Conservation (phyloP, 2,329 filamentous ascomycete genomes). For the Bipolaris zeicola region DNA sequence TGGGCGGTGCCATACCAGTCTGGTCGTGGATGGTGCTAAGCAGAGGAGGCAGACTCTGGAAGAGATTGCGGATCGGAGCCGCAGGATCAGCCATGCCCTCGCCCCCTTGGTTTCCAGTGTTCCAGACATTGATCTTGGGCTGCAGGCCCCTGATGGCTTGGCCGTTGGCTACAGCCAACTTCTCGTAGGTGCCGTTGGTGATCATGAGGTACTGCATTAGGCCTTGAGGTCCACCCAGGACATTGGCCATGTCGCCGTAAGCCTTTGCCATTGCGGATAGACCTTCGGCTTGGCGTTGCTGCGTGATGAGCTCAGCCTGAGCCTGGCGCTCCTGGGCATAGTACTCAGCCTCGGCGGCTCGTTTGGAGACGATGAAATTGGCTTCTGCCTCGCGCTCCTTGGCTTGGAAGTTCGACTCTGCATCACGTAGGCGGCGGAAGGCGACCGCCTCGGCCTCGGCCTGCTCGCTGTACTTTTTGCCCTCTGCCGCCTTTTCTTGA, state of each 20-base stretch:
- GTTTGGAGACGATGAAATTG: slow-evolving; percentile 55
- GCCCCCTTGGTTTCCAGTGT: slow-evolving; percentile 66
- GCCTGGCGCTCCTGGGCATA: slow-evolving; percentile 58
- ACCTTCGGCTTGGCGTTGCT: slow-evolving; percentile 78
- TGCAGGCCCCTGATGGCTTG: slow-evolving; percentile 75
- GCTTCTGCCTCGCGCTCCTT: slow-evolving; percentile 55
- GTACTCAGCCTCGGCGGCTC: slow-evolving; percentile 48
- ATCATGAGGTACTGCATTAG: slow-evolving; percentile 88
- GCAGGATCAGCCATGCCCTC: slow-evolving; percentile 57
- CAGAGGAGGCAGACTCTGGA: slow-evolving; percentile 82
- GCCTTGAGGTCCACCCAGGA: slow-evolving; percentile 77
- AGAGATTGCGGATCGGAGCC: slow-evolving; percentile 76
- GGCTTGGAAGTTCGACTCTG: slow-evolving; percentile 52
- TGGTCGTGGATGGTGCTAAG: slow-evolving; percentile 88
- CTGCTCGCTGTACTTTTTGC: slow-evolving; percentile 63
- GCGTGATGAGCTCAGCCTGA: slow-evolving; percentile 63
- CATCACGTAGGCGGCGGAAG: slow-evolving; percentile 48
- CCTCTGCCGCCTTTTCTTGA: slow-evolving; percentile 59
- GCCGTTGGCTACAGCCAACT: slow-evolving; percentile 79
- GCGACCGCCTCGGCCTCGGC: slow-evolving; percentile 63
- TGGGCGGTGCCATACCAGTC: slow-evolving; percentile 79
- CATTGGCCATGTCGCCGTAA: slow-evolving; percentile 72
- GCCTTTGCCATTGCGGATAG: slow-evolving; percentile 77
- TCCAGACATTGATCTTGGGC: slow-evolving; percentile 92
- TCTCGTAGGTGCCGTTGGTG: slow-evolving; percentile 77